Evolutionary conservation across 179 eudicot species (phyloP).

Genomic region (Drosera spatulata): DNA sequence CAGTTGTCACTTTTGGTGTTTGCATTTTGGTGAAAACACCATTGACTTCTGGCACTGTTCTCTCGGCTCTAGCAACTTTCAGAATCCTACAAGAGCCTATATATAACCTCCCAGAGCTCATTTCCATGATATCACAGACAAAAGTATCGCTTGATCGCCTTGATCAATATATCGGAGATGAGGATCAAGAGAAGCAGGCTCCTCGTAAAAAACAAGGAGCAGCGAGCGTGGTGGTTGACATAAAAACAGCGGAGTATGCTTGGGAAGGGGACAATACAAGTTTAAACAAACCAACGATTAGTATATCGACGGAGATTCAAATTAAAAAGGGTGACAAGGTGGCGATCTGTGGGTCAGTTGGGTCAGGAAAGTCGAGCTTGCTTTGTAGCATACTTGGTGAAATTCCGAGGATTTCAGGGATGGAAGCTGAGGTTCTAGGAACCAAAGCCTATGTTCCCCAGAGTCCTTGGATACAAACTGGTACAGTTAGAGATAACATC

Average conservation of each 20-base stretch:
- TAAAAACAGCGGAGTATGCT: slow-evolving; percentile 59
- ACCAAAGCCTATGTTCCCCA: slow-evolving; percentile 83
- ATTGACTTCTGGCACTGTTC: slow-evolving; percentile 65
- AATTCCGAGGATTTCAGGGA: slow-evolving; percentile 62
- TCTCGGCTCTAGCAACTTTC: slow-evolving; percentile 90
- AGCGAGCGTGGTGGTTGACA: slow-evolving; percentile 40
- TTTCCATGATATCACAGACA: slow-evolving; percentile 78
- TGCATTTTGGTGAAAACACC: slow-evolving; percentile 65
- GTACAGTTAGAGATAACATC: slow-evolving; percentile 75
- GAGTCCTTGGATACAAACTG: slow-evolving; percentile 92
- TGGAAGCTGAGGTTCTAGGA: slow-evolving; percentile 53
- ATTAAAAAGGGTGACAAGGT: slow-evolving; percentile 62
- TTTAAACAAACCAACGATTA: slow-evolving; percentile 31
- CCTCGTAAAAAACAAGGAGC: slow-evolving; percentile 16
- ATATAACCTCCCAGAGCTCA: slow-evolving; percentile 76
- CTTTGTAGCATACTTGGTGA: slow-evolving; percentile 79
- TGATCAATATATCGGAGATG: slow-evolving; percentile 38
- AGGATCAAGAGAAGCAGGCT: slow-evolving; percentile 26
- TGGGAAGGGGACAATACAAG: slow-evolving; percentile 39
- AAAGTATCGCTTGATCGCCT: slow-evolving; percentile 76
- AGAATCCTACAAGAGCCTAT: slow-evolving; percentile 90
- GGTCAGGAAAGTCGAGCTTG: slow-evolving; percentile 94
- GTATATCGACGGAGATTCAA: slow-evolving; percentile 32
- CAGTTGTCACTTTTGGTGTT: slow-evolving; percentile 76
- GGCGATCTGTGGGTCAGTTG: slow-evolving; percentile 93